phyloP scores from a whole-genome alignment of 1,139 yeast species.

The Maudiozyma humilis region DNA sequence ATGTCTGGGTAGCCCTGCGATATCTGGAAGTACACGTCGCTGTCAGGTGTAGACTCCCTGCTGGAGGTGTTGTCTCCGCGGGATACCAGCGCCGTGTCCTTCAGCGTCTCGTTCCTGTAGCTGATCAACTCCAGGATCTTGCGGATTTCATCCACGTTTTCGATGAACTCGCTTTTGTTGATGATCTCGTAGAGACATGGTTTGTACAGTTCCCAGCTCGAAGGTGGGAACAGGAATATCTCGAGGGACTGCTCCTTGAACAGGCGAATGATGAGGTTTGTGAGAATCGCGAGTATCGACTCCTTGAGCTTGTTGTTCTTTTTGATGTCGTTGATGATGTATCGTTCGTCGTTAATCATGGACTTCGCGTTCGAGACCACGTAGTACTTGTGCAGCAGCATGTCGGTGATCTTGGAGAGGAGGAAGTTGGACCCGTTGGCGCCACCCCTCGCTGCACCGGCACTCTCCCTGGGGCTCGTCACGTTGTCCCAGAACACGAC shows the following conservation, averaged over 20 bases:
- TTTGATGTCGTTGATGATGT: conserved; percentile 34
- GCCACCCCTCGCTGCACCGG: conserved; percentile 9
- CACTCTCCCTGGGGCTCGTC: conserved; percentile 8
- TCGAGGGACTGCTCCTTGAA: conserved; percentile 53
- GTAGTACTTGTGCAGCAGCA: conserved; percentile 37
- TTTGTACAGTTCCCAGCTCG: conserved; percentile 55
- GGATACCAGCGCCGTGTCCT: conserved; percentile 38
- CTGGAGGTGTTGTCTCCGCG: neutral
- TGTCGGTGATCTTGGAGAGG: conserved; percentile 54
- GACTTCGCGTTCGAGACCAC: conserved; percentile 27
- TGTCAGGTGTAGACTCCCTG: too few relatives aligned
- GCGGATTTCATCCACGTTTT: conserved; percentile 31
- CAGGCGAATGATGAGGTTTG: conserved; percentile 37
- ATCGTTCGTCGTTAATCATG: conserved; percentile 33
- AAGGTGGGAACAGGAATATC: conserved; percentile 63
- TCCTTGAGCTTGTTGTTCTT: conserved; percentile 29
- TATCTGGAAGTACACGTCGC: neutral
- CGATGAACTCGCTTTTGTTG: conserved; percentile 27
- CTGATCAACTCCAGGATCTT: conserved; percentile 54
- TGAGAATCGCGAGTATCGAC: conserved; percentile 27
- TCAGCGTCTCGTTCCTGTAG: conserved; percentile 64
- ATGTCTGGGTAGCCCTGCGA: neutral
- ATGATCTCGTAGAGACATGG: conserved; percentile 42
- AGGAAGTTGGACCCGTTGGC: conserved; percentile 32
- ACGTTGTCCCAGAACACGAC: conserved; percentile 69